These are phyloP conservation scores for Pulveroboletus frians DNA, from an alignment of 768 basidiomycete species.

Conservation along the genomic window DNA sequence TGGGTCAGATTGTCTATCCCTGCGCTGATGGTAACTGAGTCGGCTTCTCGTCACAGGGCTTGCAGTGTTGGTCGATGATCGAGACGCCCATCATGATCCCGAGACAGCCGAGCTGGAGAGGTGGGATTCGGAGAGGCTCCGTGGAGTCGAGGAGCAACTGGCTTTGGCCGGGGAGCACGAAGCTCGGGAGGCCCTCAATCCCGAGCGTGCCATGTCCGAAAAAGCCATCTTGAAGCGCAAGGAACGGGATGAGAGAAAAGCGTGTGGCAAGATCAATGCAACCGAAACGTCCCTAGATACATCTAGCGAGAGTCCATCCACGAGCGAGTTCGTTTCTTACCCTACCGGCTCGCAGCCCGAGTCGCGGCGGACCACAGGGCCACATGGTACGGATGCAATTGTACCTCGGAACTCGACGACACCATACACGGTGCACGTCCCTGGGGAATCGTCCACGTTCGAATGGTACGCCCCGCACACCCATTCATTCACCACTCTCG, in stretches of 20 bases:
- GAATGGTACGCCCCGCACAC: slow-evolving; percentile 60
- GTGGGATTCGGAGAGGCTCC: slow-evolving; percentile 51
- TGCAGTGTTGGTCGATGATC: slow-evolving; percentile 75
- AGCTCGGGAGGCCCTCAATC: slow-evolving; percentile 38
- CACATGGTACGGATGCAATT: neutral
- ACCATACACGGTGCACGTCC: slow-evolving; percentile 57
- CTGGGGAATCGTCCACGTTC: slow-evolving; percentile 55
- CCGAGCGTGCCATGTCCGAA: slow-evolving; percentile 46
- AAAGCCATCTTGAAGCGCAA: slow-evolving; percentile 68
- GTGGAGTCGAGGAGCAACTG: slow-evolving; percentile 45
- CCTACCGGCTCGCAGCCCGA: neutral
- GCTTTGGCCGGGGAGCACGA: slow-evolving; percentile 45
- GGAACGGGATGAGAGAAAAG: slow-evolving; percentile 54
- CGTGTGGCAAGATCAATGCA: slow-evolving; percentile 8
- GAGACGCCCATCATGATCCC: slow-evolving; percentile 49
- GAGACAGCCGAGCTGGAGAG: slow-evolving; percentile 40
- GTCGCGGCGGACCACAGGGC: neutral
- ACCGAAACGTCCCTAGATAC: slow-evolving; percentile 3
- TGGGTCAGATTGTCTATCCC: slow-evolving; percentile 22
- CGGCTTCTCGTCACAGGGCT: slow-evolving; percentile 45
- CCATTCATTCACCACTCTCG: slow-evolving; percentile 49
- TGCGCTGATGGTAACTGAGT: neutral
- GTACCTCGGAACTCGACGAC: slow-evolving; percentile 11
- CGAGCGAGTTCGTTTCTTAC: neutral
- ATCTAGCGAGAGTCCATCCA: slow-evolving; percentile 7